Conservation (phyloP, 2,329 filamentous ascomycete genomes). For the Xylariaceae sp. region DNA sequence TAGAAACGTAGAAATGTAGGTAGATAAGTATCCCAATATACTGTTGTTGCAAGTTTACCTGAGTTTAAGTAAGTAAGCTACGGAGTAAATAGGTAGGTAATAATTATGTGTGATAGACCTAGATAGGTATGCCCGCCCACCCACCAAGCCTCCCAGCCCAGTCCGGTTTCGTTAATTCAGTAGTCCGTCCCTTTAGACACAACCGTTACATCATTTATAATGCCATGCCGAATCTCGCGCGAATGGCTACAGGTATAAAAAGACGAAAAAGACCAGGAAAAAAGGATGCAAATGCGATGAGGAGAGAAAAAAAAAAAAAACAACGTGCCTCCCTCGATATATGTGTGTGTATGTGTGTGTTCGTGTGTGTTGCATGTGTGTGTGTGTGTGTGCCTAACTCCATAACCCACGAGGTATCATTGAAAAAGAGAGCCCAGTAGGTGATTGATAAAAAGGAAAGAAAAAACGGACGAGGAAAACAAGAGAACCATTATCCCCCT, state of each 20-base stretch:
- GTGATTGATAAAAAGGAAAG: neutral
- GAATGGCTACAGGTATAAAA: conserved; percentile 33
- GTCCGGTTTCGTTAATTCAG: conserved; percentile 1
- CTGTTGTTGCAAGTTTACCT: conserved; percentile 18
- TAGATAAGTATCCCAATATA: conserved; percentile 22
- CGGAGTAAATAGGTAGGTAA: neutral
- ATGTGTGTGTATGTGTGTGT: conserved; percentile 1
- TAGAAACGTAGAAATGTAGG: neutral
- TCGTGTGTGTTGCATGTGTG: neutral
- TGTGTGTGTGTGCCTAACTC: conserved; percentile 22
- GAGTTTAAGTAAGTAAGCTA: too few relatives aligned
- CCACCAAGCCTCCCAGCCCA: neutral
- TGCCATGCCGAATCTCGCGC: conserved; percentile 18
- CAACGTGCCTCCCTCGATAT: neutral
- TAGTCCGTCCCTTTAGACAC: conserved; percentile 14
- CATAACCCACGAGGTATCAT: conserved; percentile 34
- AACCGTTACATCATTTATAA: conserved; percentile 27
- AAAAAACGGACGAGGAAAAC: conserved; percentile 8
- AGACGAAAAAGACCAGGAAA: conserved; percentile 37
- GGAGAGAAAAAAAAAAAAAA: conserved; percentile 13
- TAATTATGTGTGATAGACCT: neutral
- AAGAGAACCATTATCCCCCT: too few relatives aligned
- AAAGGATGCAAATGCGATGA: conserved; percentile 32
- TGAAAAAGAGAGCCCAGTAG: conserved; percentile 26
- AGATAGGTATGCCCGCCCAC: too few relatives aligned